Evolutionary conservation across 495 filamentous ascomycete genomes (phyloP), one percentile per base, ranked within the genome.

Genomic region (Xanthoparmelia taractica): DNA sequence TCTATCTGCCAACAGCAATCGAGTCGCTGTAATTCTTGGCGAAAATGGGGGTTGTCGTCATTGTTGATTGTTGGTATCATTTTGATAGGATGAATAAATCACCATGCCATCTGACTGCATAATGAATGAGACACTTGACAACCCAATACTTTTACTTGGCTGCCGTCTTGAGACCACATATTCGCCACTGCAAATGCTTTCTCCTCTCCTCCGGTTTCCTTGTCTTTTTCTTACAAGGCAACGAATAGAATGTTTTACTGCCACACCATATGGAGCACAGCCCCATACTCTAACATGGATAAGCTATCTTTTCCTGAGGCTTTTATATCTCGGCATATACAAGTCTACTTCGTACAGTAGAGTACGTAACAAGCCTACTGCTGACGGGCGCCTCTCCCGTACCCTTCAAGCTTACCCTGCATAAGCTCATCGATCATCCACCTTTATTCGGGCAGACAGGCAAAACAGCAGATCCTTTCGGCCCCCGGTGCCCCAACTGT

Each of bases 371-470:
- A 29, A 23, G 56, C 18, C 34, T 60, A 33, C 12, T 37, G 48
- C 2, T 25, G 3, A 65, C 31, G 34, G 23, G 57, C 57, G 57
- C 48, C 34, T 33, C 20, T 60, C 47, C 57, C 38, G 61, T 65
- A 47, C 13, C 64, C 60, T 54, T 57, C 65, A 40, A 60, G 66
- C 66, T 66, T 60, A 50, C 36, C 25, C 43, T 45, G 41, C 54
- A 37, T 36, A 47, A 68, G 63, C 27, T 59, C 48, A 59, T 33
- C 60, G 66, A 68, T 68, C 60, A 43, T 64, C 47, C 54, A 17
- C 8, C 45, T 25, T 45, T n/a, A n/a, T n/a, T 37, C 31, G 43
- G 64, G 64, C 25, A 50, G 47, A 45, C 23, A 34, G 59, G 10
- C 23, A 61, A 50, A 48, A n/a, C 37, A 23, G 60, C 37, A 34